Evolutionary conservation across 2,329 filamentous ascomycete genomes (phyloP).

Genomic region (Diaporthe capsici): DNA sequence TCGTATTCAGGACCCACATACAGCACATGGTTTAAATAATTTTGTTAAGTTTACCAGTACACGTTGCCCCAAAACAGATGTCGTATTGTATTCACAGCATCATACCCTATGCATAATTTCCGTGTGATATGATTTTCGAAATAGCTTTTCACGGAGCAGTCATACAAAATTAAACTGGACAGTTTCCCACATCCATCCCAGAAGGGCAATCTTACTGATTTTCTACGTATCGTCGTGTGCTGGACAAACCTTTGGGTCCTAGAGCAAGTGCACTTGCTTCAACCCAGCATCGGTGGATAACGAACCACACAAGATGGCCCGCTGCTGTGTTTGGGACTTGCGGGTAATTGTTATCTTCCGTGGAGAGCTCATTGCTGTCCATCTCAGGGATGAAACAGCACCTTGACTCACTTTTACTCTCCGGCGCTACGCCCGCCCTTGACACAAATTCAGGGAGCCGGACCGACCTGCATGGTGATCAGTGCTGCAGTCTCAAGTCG

Average conservation of each 20-base stretch:
- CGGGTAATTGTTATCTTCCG: neutral
- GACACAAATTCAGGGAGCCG: neutral
- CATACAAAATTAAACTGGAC: neutral
- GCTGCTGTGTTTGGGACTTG: neutral
- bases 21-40: neutral
- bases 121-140: neutral
- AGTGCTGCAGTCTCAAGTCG: conserved; percentile 22
- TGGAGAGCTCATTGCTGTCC: neutral
- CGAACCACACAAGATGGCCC: neutral
- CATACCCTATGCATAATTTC: neutral
- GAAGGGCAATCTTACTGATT: neutral
- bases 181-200: neutral
- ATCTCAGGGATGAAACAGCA: neutral
- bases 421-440: neutral
- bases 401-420: conserved; percentile 3
- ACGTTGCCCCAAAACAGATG: neutral
- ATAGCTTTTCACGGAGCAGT: neutral
- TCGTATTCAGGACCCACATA: conserved; percentile 2
- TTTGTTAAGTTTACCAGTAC: neutral
- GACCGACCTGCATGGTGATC: conserved; percentile 7
- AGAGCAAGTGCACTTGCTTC: neutral
- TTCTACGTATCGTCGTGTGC: neutral
- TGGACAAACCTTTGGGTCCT: neutral
- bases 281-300: neutral
- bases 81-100: neutral